Base-by-base conservation (phyloP, 2,329 filamentous ascomycete species). In the Ascochyta fabae region DNA sequence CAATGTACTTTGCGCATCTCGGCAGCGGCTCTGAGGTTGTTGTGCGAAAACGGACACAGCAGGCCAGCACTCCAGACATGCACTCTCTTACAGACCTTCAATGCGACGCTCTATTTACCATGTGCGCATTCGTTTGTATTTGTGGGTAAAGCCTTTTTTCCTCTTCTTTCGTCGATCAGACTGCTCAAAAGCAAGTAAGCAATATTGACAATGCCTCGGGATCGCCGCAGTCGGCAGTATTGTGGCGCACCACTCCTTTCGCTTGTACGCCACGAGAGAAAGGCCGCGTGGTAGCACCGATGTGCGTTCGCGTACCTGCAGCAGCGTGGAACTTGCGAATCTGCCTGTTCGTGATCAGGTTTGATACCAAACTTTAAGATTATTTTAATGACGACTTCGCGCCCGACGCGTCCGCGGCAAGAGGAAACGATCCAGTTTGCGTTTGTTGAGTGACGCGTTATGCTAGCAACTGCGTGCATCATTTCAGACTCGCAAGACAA, bases 271-370 rank as follows among this genome's bases (percentile, higher is more conserved):
- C 68, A 70, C 69, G 63, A 48, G 43, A 34, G 36, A 23, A 60
- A 52, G 46, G 48, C 43, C 49, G 52, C 42, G 29, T 26, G 34
- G 56, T 63, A 56, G 46, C 49, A 43, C 56, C 43, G 53, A 63
- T 39, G 16, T 47, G 48, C 55, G 48, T 52, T 61, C 66, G 66
- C 66, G 71, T 73, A 71, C 71, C 70, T 74, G 70, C 71, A 70
- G 57, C 65, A 64, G 63, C 58, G 62, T 65, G 45, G 45, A 52
- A 52, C 35, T 46, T 42, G 12, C n/a, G n/a, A 33, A 33, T 26
- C 10, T 33, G n/a, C 16, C 29, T 43, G 26, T 23, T 31, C 24
- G 24, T 22, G 27, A 47, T 34, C 34, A 36, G 27, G 19, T 31
- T 34, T 35, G 24, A 36, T 8, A 31, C 38, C 29, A 46, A 35